phyloP scores from a whole-genome alignment of 1,139 yeast species.

The Sporopachydermia cereana region DNA sequence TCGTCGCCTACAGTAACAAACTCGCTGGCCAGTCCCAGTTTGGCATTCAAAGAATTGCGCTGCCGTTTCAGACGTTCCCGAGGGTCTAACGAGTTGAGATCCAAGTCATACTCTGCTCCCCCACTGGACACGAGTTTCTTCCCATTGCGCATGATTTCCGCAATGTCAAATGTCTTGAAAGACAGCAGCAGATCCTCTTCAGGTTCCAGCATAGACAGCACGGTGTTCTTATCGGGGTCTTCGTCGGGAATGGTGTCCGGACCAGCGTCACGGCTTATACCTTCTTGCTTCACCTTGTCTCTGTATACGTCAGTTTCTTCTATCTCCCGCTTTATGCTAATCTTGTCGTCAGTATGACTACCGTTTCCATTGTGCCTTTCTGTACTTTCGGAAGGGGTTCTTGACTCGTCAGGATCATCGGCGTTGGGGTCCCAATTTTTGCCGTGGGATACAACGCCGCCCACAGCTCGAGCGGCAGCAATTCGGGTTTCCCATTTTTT shows the following conservation, averaged over 20 bases:
- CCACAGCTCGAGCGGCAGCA: conserved; percentile 90
- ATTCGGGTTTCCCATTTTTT: conserved; percentile 93
- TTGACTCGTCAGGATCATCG: conserved; percentile 12
- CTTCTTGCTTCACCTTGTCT: conserved; percentile 21
- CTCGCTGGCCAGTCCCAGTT: conserved; percentile 33
- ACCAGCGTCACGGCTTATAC: neutral
- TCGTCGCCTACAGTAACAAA: conserved; percentile 26
- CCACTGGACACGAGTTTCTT: conserved; percentile 64
- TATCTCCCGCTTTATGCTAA: conserved; percentile 16
- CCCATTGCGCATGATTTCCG: conserved; percentile 56
- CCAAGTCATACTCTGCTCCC: conserved; percentile 32
- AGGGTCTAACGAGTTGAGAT: conserved; percentile 23
- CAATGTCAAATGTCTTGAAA: conserved; percentile 53
- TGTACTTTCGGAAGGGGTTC: too few species aligned
- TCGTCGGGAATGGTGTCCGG: conserved; percentile 13
- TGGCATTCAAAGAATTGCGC: conserved; percentile 26
- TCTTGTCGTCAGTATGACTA: conserved; percentile 9
- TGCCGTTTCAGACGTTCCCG: conserved; percentile 28
- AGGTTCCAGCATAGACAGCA: conserved; percentile 29
- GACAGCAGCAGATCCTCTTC: conserved; percentile 42
- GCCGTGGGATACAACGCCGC: conserved; percentile 79
- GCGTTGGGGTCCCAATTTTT: conserved; percentile 77
- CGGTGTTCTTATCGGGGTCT: conserved; percentile 12
- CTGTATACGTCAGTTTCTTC: conserved; percentile 23
- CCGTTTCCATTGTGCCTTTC: conserved; percentile 11